A percentile compares a stretch with the other conserved stretches of the same genome.
Evolutionary conservation across 768 basidiomycete species (phyloP).

Genomic region (Naganishia antarctica): DNA sequence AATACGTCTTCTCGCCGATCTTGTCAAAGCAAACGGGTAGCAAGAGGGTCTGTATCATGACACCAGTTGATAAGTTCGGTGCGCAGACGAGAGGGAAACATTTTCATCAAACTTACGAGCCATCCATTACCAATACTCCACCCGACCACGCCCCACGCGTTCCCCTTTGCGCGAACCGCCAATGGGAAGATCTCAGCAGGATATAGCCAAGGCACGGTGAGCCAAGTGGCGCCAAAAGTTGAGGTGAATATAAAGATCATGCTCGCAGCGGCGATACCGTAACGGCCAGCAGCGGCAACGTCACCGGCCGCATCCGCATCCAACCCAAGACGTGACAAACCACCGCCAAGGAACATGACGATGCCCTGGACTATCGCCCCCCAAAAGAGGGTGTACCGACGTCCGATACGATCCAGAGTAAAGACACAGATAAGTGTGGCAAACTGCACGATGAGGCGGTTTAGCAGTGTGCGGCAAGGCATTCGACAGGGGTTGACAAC

Average conservation of each 20-base stretch:
- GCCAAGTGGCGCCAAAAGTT: conserved; percentile 28
- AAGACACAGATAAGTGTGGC: conserved; percentile 19
- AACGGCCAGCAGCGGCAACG: not conserved
- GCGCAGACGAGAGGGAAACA: too few relatives aligned
- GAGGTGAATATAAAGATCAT: conserved; percentile 6
- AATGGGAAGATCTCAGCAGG: conserved; percentile 21
- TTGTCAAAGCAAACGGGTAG: conserved; percentile 24
- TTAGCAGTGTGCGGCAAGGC: not conserved
- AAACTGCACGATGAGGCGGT: conserved; percentile 4
- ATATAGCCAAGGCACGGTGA: conserved; percentile 34
- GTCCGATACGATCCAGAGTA: conserved; percentile 20
- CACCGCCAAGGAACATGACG: conserved; percentile 34
- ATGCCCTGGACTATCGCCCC: conserved; percentile 22
- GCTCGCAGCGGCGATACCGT: not conserved
- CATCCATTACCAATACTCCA: conserved; percentile 20
- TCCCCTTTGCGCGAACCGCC: not conserved
- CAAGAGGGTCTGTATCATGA: conserved; percentile 14
- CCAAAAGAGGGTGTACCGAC: conserved; percentile 17
- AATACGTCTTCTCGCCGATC: conserved; percentile 34
- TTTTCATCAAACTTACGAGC: conserved; percentile 11
- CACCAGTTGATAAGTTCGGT: not conserved
- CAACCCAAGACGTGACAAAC: conserved; percentile 28
- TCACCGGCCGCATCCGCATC: conserved; percentile 18
- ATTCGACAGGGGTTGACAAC: not conserved
- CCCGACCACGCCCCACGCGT: conserved; percentile 15